Evolutionary conservation across 176 grass and related monocot genomes (phyloP).

Genomic region (Melocanna baccifera): DNA sequence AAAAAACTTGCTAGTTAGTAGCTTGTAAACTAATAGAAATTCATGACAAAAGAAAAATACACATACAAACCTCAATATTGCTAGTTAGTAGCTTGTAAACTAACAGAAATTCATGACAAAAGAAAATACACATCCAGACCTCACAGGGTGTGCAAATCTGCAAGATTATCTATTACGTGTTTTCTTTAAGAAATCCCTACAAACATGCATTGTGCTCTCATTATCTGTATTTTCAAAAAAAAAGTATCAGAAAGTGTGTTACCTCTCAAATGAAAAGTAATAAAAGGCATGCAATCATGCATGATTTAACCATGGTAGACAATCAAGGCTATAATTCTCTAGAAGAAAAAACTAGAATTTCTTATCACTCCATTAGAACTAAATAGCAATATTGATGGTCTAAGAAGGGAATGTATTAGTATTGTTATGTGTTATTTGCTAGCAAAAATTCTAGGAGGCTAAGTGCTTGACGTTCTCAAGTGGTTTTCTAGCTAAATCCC

Average conservation of each 20-base stretch:
- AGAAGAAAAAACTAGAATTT: background rate
- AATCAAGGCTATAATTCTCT: background rate
- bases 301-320: background rate
- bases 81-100: too few relatives aligned
- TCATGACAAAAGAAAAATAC: background rate
- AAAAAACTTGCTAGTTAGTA: slow-evolving; percentile 2
- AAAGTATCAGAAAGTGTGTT: background rate
- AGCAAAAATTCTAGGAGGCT: slow-evolving; percentile 32
- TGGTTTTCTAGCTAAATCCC: too few relatives aligned
- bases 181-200: slow-evolving; percentile 73
- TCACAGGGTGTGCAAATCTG: slow-evolving; percentile 54
- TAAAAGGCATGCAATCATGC: background rate
- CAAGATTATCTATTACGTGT: slow-evolving; percentile 60
- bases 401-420: background rate
- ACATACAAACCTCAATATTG: slow-evolving; percentile 40
- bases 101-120: too few relatives aligned
- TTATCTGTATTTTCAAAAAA: slow-evolving; percentile 36
- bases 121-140: too few relatives aligned
- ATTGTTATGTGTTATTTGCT: slow-evolving; percentile 31
- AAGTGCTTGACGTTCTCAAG: too few relatives aligned
- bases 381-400: background rate
- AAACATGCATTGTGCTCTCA: slow-evolving; percentile 34
- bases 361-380: background rate
- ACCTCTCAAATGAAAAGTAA: background rate
- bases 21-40: background rate